Evolutionary conservation across 345 rosid species (phyloP).

Genomic region (Boechera stricta): DNA sequence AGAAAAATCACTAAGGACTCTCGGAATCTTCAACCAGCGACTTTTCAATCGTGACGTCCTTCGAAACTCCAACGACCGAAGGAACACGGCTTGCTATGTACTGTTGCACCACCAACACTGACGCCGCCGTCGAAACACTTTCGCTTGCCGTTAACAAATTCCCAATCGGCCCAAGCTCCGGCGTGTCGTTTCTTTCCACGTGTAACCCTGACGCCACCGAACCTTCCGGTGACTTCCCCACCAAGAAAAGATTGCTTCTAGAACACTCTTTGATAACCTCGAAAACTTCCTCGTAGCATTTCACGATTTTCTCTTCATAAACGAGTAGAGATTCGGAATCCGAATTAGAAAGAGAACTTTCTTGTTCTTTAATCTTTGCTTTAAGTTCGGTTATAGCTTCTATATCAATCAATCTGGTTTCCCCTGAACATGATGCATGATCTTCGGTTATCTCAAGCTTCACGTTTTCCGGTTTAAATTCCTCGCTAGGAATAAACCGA

Average conservation of each 20-base stretch:
- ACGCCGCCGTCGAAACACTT: constrained; percentile 50
- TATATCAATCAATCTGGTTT: constrained; percentile 43
- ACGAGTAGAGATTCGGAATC: constrained; percentile 38
- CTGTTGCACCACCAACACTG: constrained; percentile 63
- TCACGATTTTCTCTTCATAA: constrained; percentile 54
- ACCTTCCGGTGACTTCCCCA: constrained; percentile 61
- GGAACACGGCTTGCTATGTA: constrained; percentile 36
- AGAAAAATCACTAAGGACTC: constrained; percentile 17
- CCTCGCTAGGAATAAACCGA: constrained; percentile 50
- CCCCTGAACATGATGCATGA: constrained; percentile 21
- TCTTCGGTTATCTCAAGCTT: constrained; percentile 45
- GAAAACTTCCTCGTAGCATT: constrained; percentile 47
- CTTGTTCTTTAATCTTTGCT: constrained; percentile 35
- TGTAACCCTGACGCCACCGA: constrained; percentile 47
- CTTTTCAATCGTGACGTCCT: constrained; percentile 18
- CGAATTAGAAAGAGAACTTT: constrained; percentile 29
- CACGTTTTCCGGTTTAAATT: constrained; percentile 50
- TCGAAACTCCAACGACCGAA: neutral
- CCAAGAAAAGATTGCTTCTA: constrained; percentile 59
- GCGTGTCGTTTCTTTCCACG: constrained; percentile 37
- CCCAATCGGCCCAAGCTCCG: constrained; percentile 45
- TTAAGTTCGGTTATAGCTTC: constrained; percentile 48
- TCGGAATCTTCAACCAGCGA: constrained; percentile 21
- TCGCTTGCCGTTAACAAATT: constrained; percentile 52
- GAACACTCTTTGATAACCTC: constrained; percentile 42